Percentiles rank a stretch among this genome's conserved stretches.
phyloP scores from a whole-genome alignment of 176 grass and related monocot genomes.

The Zizania latifolia region DNA sequence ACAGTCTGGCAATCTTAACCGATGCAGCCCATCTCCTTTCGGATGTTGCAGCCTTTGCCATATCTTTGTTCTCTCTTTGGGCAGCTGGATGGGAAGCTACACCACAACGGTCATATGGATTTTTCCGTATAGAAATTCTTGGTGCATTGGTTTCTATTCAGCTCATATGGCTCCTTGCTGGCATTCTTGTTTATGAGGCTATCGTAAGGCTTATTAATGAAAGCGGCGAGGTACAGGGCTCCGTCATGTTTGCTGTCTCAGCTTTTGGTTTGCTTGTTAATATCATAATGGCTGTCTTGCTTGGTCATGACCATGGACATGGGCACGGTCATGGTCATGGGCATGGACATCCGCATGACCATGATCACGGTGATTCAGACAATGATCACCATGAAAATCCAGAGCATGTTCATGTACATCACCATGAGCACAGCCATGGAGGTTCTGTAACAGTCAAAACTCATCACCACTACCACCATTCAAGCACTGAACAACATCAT shows the following conservation, averaged over 20 bases:
- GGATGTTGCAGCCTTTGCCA: constrained; percentile 89
- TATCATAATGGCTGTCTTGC: constrained; percentile 86
- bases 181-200: constrained; percentile 94
- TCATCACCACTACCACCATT: constrained; percentile 49
- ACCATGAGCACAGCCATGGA: constrained; percentile 24
- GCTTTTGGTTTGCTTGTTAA: constrained; percentile 94
- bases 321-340: constrained; percentile 48
- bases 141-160: constrained; percentile 94
- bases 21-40: constrained; percentile 99
- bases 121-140: constrained; percentile 87
- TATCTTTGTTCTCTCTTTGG: constrained; percentile 93
- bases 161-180: constrained; percentile 92
- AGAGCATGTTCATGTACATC: constrained; percentile 39
- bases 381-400: constrained; percentile 36
- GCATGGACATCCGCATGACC: constrained; percentile 45
- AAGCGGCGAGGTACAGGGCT: constrained; percentile 71
- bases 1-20: constrained; percentile 93
- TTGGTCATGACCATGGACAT: constrained; percentile 95
- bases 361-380: constrained; percentile 30
- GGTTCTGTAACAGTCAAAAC: constrained; percentile 40
- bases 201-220: constrained; percentile 73
- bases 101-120: constrained; percentile 84
- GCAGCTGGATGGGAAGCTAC: constrained; percentile 97
- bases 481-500: constrained; percentile 20
- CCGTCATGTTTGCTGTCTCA: constrained; percentile 89